A percentile compares a stretch with the other conserved stretches of the same genome.
phyloP scores from a whole-genome alignment of 768 basidiomycete genomes.

The Mycena belliarum region DNA sequence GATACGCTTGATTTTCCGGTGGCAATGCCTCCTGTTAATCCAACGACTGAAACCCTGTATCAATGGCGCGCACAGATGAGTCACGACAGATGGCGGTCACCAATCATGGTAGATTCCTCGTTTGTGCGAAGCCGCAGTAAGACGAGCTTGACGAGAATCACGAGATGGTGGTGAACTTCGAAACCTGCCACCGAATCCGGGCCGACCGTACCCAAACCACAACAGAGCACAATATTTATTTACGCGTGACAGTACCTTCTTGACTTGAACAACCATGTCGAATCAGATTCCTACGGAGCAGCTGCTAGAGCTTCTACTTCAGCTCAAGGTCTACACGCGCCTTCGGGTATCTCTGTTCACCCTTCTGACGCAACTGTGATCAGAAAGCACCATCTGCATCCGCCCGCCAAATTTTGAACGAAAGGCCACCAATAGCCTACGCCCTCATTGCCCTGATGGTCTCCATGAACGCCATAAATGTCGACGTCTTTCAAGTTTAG shows the following conservation, averaged over 20 bases:
- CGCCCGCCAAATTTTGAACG: slow-evolving; percentile 66
- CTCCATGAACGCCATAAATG: slow-evolving; percentile 69
- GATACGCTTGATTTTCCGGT: slow-evolving; percentile 97
- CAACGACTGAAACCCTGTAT: slow-evolving; percentile 63
- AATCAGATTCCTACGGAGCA: slow-evolving; percentile 61
- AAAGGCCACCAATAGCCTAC: slow-evolving; percentile 76
- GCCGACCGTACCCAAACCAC: no score
- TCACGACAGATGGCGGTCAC: neutral
- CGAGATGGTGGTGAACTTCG: no score
- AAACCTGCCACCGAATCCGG: no score
- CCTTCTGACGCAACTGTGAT: neutral
- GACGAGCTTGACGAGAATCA: no score
- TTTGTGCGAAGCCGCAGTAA: no score
- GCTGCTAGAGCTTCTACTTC: slow-evolving; percentile 72
- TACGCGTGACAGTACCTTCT: no score
- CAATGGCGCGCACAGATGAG: neutral
- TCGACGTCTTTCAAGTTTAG: slow-evolving; percentile 72
- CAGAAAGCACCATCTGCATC: slow-evolving; percentile 78
- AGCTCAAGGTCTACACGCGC: slow-evolving; percentile 77
- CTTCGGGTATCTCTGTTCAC: no score
- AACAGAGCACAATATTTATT: no score
- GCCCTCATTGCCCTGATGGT: slow-evolving; percentile 79
- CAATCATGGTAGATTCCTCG: no score
- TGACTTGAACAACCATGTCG: slow-evolving; percentile 37
- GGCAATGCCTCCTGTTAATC: slow-evolving; percentile 94